Conservation (phyloP, 1,284 basidiomycete genomes). For the Sparassis latifolia region DNA sequence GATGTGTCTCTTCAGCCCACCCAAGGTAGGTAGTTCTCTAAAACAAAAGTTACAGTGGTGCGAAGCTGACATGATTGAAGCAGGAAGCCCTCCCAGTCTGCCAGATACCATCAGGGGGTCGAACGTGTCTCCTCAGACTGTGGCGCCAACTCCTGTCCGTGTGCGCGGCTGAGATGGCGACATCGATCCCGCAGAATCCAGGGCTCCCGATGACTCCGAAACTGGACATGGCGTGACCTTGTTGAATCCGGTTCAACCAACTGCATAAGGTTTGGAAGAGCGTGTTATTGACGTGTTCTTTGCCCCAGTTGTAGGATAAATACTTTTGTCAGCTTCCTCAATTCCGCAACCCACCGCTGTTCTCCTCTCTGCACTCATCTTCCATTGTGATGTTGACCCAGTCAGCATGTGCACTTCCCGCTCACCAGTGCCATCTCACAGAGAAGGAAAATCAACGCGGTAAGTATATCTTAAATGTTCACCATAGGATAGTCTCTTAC, state of each 20-base stretch:
- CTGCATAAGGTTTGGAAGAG: background rate
- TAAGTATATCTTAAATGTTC: background rate
- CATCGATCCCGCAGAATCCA: too few species aligned
- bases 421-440: background rate
- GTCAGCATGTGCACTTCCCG: background rate
- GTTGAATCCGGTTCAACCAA: background rate
- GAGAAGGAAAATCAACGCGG: background rate
- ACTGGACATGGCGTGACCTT: background rate
- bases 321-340: background rate
- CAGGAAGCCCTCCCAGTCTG: too few species aligned
- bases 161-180: too few species aligned
- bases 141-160: too few species aligned
- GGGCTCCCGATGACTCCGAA: too few species aligned
- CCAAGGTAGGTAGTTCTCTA: background rate
- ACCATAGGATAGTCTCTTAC: background rate
- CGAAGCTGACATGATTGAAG: background rate
- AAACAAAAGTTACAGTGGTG: background rate
- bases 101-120: too few species aligned
- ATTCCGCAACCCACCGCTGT: too few species aligned
- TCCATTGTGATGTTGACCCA: background rate
- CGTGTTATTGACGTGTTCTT: background rate
- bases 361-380: too few species aligned
- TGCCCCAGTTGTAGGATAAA: background rate
- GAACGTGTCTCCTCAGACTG: too few species aligned
- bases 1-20: background rate